phyloP scores from a whole-genome alignment of 2,329 filamentous ascomycete species.

The Penicillium sp. region DNA sequence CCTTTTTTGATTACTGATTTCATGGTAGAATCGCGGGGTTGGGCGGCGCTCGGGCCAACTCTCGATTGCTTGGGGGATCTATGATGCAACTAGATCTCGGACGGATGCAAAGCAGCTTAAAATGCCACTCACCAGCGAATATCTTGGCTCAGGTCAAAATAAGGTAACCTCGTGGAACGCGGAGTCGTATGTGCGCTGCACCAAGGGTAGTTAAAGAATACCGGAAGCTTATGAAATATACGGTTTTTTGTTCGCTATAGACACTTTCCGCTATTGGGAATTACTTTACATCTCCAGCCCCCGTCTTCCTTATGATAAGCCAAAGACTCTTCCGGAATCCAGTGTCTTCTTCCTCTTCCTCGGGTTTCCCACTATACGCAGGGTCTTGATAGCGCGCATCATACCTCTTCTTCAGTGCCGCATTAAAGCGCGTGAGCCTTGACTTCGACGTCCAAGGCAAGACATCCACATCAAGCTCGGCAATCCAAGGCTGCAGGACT shows the following conservation, averaged over 20 bases:
- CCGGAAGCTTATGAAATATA: too few relatives aligned
- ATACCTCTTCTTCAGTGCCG: slow-evolving; percentile 24
- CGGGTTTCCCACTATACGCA: neutral
- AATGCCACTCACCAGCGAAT: too few relatives aligned
- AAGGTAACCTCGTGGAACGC: too few relatives aligned
- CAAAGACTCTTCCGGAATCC: slow-evolving; percentile 15
- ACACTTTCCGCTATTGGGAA: neutral
- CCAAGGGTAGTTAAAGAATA: too few relatives aligned
- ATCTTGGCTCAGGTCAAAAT: too few relatives aligned
- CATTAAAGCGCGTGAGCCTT: slow-evolving; percentile 23
- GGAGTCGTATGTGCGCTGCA: too few relatives aligned
- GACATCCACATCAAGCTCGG: slow-evolving; percentile 21
- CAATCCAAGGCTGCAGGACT: slow-evolving; percentile 28
- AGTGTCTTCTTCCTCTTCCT: neutral
- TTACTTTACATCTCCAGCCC: neutral
- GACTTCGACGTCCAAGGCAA: slow-evolving; percentile 24
- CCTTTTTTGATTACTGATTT: too few relatives aligned
- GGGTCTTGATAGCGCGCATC: slow-evolving; percentile 1
- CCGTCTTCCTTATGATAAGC: slow-evolving; percentile 16
- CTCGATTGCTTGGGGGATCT: too few relatives aligned
- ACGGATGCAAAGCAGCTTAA: too few relatives aligned
- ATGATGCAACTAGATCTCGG: too few relatives aligned
- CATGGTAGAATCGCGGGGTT: too few relatives aligned
- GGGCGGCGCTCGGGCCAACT: too few relatives aligned
- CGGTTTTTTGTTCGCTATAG: neutral